phyloP scores from a whole-genome alignment of 192 early-diverging fungal species.

The Funneliformis mosseae region DNA sequence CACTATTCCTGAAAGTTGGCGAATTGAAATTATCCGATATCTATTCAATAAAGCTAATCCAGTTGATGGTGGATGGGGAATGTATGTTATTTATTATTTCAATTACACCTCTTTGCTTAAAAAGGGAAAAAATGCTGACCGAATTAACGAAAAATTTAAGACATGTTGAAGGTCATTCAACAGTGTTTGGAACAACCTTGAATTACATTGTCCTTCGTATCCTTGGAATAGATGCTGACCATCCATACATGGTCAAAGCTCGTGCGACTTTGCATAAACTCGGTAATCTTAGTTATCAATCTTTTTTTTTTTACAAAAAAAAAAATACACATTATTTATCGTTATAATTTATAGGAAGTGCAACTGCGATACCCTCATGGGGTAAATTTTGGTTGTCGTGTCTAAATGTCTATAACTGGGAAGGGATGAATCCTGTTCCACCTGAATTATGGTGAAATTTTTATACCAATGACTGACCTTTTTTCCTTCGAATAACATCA shows the following conservation, averaged over 20 bases:
- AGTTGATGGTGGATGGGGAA: slow-evolving; percentile 95
- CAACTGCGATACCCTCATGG: slow-evolving; percentile 87
- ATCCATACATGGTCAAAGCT: slow-evolving; percentile 84
- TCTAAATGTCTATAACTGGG: slow-evolving; percentile 92
- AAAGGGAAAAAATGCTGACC: background rate
- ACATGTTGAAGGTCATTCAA: slow-evolving; percentile 90
- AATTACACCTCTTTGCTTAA: background rate
- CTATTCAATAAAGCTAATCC: slow-evolving; percentile 77
- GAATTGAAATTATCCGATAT: slow-evolving; percentile 85
- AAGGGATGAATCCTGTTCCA: slow-evolving; percentile 94
- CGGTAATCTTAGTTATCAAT: slow-evolving; percentile 45
- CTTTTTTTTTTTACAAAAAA: background rate
- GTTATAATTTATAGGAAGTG: slow-evolving; percentile 62
- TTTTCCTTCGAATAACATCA: background rate
- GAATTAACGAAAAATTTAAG: slow-evolving; percentile 36
- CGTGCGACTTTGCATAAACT: slow-evolving; percentile 81
- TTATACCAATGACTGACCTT: background rate
- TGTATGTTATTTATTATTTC: slow-evolving; percentile 55
- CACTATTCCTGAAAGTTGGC: slow-evolving; percentile 62
- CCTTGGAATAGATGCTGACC: slow-evolving; percentile 81
- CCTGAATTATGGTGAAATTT: slow-evolving; percentile 81
- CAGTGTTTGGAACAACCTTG: slow-evolving; percentile 93
- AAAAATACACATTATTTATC: background rate
- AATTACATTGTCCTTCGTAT: slow-evolving; percentile 93
- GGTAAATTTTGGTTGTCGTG: slow-evolving; percentile 98